phyloP scores from a whole-genome alignment of 352 stramenopile genomes.

The Plasmopara halstedii region DNA sequence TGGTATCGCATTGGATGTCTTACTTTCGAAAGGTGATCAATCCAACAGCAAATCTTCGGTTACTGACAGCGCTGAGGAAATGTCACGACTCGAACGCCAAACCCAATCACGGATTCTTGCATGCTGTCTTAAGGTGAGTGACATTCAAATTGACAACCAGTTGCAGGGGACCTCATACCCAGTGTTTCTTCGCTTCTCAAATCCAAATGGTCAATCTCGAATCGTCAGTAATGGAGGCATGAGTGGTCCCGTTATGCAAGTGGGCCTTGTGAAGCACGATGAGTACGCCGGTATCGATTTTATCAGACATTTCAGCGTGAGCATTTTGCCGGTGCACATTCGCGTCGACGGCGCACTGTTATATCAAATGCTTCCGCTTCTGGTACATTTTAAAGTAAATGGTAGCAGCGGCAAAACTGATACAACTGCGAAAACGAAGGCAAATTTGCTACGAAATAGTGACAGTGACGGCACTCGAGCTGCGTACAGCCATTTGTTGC shows the following conservation, averaged over 20 bases:
- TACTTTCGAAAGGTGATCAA: constrained; percentile 39
- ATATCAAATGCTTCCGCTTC: constrained; percentile 61
- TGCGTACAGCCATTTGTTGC: constrained; percentile 40
- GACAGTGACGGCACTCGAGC: constrained; percentile 19
- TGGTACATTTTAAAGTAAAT: constrained; percentile 49
- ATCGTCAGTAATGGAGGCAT: constrained; percentile 44
- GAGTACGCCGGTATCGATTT: constrained; percentile 84
- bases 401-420: constrained; percentile 9
- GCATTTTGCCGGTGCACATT: constrained; percentile 63
- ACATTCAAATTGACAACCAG: constrained; percentile 87
- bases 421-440: constrained; percentile 13
- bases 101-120: constrained; percentile 48
- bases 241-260: constrained; percentile 59
- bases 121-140: constrained; percentile 56
- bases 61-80: constrained; percentile 27
- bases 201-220: constrained; percentile 37
- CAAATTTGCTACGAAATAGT: constrained; percentile 20
- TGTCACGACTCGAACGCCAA: constrained; percentile 54
- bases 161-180: constrained; percentile 74
- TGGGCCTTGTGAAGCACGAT: constrained; percentile 78
- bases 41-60: constrained; percentile 32
- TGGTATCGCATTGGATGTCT: constrained; percentile 52
- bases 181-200: constrained; percentile 78
- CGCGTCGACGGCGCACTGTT: constrained; percentile 77
- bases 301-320: constrained; percentile 74